Percentiles rank a stretch among this genome's conserved stretches.
These are phyloP conservation scores for Backusella mclennaniae DNA, from an alignment of 192 early-diverging fungal species.

Conservation along the genomic window DNA sequence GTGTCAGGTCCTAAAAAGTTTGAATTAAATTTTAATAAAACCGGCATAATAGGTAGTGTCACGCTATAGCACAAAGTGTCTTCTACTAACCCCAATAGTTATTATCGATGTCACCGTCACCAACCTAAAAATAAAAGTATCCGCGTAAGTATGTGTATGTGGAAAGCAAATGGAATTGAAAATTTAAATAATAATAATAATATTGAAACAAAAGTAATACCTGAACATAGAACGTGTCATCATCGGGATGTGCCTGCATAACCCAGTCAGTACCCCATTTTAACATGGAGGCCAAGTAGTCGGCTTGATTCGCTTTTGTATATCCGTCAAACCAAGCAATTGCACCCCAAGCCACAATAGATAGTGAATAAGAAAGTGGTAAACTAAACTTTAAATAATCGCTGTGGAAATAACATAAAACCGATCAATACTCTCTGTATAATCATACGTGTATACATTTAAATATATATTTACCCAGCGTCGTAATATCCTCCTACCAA, in stretches of 20 bases:
- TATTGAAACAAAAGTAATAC: conserved; percentile 16
- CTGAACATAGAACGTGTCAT: conserved; percentile 51
- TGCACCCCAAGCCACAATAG: conserved; percentile 53
- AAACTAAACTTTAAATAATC: conserved; percentile 63
- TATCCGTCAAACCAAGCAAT: conserved; percentile 57
- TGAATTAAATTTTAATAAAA: background rate
- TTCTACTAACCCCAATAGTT: conserved; percentile 53
- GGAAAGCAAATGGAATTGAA: background rate
- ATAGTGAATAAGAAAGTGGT: conserved; percentile 49
- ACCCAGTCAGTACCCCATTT: conserved; percentile 62
- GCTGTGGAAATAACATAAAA: conserved; percentile 9
- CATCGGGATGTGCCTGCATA: conserved; percentile 54
- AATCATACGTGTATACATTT: background rate
- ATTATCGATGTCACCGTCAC: conserved; percentile 45
- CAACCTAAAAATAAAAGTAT: conserved; percentile 31
- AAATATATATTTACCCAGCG: conserved; percentile 29
- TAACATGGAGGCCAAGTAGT: conserved; percentile 45
- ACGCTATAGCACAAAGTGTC: conserved; percentile 13
- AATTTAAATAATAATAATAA: too few relatives aligned
- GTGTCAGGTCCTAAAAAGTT: conserved; percentile 30
- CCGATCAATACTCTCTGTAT: background rate
- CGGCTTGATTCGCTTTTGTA: conserved; percentile 44
- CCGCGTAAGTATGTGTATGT: background rate
- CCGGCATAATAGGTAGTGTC: background rate
- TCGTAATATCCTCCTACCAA: conserved; percentile 38